Evolutionary conservation across 352 stramenopile genomes (phyloP).

Genomic region (Phytophthora pluvialis): DNA sequence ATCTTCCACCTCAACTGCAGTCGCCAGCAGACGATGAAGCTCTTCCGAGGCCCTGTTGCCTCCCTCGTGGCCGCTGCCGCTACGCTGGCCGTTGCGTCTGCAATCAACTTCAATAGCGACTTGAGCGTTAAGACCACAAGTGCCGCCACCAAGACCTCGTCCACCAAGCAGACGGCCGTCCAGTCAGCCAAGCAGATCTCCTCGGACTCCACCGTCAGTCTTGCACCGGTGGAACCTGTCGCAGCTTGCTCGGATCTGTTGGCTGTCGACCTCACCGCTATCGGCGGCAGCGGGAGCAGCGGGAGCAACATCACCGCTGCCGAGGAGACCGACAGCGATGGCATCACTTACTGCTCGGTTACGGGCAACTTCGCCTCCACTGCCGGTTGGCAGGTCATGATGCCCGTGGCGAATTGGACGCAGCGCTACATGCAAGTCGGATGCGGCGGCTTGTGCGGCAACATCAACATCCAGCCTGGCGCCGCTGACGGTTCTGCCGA

Average conservation of each 20-base stretch:
- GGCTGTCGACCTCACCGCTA: slow-evolving; percentile 33
- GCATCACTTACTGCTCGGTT: slow-evolving; percentile 41
- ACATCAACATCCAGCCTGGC: slow-evolving; percentile 30
- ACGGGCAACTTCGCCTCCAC: slow-evolving; percentile 26
- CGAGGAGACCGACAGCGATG: slow-evolving; percentile 30
- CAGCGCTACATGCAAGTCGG: slow-evolving; percentile 51
- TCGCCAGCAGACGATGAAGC: slow-evolving; percentile 10
- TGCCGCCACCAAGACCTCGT: slow-evolving; percentile 5
- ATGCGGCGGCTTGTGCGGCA: slow-evolving; percentile 48
- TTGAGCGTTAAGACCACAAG: slow-evolving; percentile 3
- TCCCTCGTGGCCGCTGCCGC: neutral
- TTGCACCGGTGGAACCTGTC: slow-evolving; percentile 31
- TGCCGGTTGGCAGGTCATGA: slow-evolving; percentile 37
- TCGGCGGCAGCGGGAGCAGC: slow-evolving; percentile 33
- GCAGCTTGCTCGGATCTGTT: slow-evolving; percentile 32
- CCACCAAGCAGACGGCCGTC: slow-evolving; percentile 8
- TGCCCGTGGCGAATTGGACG: slow-evolving; percentile 48
- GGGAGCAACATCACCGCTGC: slow-evolving; percentile 36
- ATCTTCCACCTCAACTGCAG: slow-evolving; percentile 11
- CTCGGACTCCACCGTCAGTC: slow-evolving; percentile 20
- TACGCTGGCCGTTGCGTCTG: slow-evolving; percentile 3
- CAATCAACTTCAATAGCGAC: slow-evolving; percentile 15
- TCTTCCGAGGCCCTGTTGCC: neutral
- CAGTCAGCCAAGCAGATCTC: slow-evolving; percentile 12
- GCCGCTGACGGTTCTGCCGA: slow-evolving; percentile 37